These are phyloP conservation scores for Inga laurina DNA, from an alignment of 306 rosid genomes.

Conservation along the genomic window DNA sequence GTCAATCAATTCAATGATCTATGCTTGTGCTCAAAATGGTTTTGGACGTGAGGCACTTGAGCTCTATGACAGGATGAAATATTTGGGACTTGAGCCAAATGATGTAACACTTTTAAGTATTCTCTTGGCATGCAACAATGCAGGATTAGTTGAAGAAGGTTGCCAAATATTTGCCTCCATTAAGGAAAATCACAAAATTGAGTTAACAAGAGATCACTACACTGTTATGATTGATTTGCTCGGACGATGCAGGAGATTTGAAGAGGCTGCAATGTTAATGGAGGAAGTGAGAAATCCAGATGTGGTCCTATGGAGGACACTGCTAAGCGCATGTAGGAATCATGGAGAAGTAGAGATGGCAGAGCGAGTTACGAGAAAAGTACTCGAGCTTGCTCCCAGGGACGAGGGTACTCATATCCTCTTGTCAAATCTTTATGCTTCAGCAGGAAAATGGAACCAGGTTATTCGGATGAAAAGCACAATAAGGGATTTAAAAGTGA, in stretches of 20 bases:
- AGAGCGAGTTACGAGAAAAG: conserved; percentile 50
- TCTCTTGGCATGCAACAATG: conserved; percentile 74
- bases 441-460: conserved; percentile 67
- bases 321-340: conserved; percentile 55
- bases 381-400: conserved; percentile 52
- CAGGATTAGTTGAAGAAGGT: conserved; percentile 71
- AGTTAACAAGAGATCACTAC: conserved; percentile 60
- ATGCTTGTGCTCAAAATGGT: conserved; percentile 66
- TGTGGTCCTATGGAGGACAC: conserved; percentile 69
- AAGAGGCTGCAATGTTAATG: conserved; percentile 61
- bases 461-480: conserved; percentile 68
- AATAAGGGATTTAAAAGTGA: conserved; percentile 52
- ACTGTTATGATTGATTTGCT: conserved; percentile 67
- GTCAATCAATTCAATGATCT: conserved; percentile 69
- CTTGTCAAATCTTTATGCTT: conserved; percentile 68
- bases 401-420: conserved; percentile 66
- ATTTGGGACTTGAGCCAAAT: conserved; percentile 48
- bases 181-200: conserved; percentile 40
- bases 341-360: conserved; percentile 69
- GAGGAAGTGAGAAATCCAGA: conserved; percentile 60
- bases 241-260: conserved; percentile 63
- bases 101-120: conserved; percentile 60
- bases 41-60: conserved; percentile 62
- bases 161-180: conserved; percentile 52
- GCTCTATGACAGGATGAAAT: conserved; percentile 45